Evolutionary conservation across 169 alveolate genomes (phyloP), one percentile per base, ranked within the genome.

Genomic region (Eimeria tenella): DNA sequence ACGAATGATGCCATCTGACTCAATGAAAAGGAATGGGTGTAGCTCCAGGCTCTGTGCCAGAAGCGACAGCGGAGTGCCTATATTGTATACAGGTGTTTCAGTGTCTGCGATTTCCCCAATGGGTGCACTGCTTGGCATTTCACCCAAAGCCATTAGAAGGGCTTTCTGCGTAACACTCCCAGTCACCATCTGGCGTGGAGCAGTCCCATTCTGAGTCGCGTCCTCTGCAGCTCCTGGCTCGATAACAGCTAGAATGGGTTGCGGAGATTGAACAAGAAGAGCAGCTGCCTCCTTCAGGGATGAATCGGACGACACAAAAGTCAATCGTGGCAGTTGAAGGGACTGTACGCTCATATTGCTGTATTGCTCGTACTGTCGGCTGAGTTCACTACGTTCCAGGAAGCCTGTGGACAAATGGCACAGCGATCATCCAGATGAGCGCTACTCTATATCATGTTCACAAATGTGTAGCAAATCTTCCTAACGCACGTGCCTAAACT

Each of bases 11-110:
- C 90, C 90, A 8, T 77, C 68, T 7, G 90, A 53, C 17, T 81
- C 56, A 81, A 81, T 11, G 74, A 81, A 73, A 55, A 56, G 55
- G 42, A 81, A 58, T 5, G 75, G 73, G 23, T 53, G 70, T 2
- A 81, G 56, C 50, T 81, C 90, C 23, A 81, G 75, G 42, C 73
- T 55, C 58, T 81, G 90, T 53, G 90, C 90, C 10, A 81, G 17
- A 11, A 19, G 90, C n/a, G 90, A 60, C 23, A 81, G 90, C 10
- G 70, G 65, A 23, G 74, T 81, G 73, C 17, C 74, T 21, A 13
- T 17, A 56, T 13, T n/a, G 31, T 53, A 81, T 10, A 81, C 73
- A 6, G 90, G 90, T 3, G 53, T 58, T 3, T 81, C 90, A 7
- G 56, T 81, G 50, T 53, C 90, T 17, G 65, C 90, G 15, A 81